Conservation (phyloP, 2,329 filamentous ascomycete species). For the Penicillium sp. region DNA sequence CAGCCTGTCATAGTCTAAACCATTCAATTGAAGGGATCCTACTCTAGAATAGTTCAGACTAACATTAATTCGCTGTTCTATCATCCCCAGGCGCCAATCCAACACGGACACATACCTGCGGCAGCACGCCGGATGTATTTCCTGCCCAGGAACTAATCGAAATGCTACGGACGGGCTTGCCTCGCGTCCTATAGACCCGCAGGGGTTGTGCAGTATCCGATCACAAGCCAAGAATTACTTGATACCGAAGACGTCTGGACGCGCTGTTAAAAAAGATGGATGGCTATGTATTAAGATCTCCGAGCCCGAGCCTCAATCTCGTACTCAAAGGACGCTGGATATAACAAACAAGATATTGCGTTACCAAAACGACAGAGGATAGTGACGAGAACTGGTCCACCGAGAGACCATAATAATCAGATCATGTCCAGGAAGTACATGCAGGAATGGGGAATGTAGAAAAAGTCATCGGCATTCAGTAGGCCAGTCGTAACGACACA, state of each 20-base stretch:
- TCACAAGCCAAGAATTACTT: background rate
- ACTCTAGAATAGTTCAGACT: no score
- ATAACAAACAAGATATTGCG: conserved; percentile 3
- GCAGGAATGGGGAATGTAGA: conserved; percentile 8
- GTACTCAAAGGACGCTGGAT: background rate
- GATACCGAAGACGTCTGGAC: background rate
- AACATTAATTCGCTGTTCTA: no score
- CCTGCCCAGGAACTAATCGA: background rate
- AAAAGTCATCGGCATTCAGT: conserved; percentile 10
- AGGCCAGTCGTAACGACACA: conserved; percentile 10
- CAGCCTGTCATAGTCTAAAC: background rate
- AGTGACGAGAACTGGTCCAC: conserved; percentile 4
- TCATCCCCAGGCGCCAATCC: no score
- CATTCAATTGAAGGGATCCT: no score
- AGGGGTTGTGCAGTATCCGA: background rate
- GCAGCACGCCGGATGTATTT: background rate
- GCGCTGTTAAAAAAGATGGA: background rate
- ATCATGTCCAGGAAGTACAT: conserved; percentile 4
- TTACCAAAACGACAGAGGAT: conserved; percentile 1
- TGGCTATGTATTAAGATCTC: background rate
- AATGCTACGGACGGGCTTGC: no score
- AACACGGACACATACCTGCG: no score
- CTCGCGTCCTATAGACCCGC: no score
- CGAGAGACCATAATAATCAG: background rate
- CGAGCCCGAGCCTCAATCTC: background rate